Base-by-base conservation (phyloP, 176 grass and related monocot species). In the Phoenix roebelenii region DNA sequence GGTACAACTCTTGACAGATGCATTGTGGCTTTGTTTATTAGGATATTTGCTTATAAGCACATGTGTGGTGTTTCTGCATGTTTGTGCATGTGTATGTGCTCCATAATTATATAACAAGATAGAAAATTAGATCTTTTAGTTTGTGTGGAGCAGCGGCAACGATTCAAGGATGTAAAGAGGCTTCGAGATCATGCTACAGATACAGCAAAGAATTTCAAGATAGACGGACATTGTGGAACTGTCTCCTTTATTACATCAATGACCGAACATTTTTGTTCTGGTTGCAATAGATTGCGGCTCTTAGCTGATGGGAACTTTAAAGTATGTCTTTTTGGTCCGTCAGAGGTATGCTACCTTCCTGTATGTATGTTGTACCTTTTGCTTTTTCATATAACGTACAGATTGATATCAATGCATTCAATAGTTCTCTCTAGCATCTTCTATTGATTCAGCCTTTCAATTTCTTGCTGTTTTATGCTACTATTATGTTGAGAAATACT, bases 171-270 rank as follows among this genome's bases (percentile, higher is more conserved):
- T 26, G 58, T 95, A 73, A 77, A 77, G 61, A 95, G 91, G 71
- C 86, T 90, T 66, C 78, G 81, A 59, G 91, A 90, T 72, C 91
- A 95, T 49, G 83, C 83, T 49, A 77, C 91, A 65, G 91, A 90
- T 39, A 95, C 91, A 12, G 91, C 91, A 51, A 95, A 95, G 71
- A 95, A 95, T 80, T 95, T 90, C 80, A 84, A 73, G 65, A 80
- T 95, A 32, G 74, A 87, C 23, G 86, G 77, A 26, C 83, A 95
- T 82, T 60, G 59, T 79, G 91, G 91, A 72, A 90, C 83, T 64
- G 65, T 95, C 67, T 95, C 91, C 57, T 95, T 95, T 75, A 95
- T 95, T 59, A 95, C 91, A 74, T 95, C 91, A 65, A 95, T 95
- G 91, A 95, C 91, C 14, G 80, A 95, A 35, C 80, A 96, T 61